Conservation (phyloP, 2,329 filamentous ascomycete genomes). For the Stagonosporopsis vannaccii region DNA sequence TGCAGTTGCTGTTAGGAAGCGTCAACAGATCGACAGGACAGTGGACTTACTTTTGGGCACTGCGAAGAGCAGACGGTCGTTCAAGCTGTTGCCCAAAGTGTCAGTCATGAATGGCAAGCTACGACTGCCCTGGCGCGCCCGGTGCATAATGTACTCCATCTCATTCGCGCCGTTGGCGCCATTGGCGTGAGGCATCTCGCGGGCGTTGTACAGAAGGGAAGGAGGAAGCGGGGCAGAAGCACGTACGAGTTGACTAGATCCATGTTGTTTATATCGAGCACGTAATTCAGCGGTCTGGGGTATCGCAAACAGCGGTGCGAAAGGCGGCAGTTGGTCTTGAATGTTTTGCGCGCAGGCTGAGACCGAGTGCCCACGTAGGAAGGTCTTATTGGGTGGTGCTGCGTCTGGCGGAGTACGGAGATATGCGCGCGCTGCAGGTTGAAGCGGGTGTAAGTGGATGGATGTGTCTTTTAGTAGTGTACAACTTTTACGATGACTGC, state of each 20-base stretch:
- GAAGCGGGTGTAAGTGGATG: slow-evolving; percentile 29
- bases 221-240: slow-evolving; percentile 15
- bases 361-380: slow-evolving; percentile 36
- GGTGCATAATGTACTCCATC: slow-evolving; percentile 26
- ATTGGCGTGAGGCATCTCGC: slow-evolving; percentile 32
- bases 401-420: slow-evolving; percentile 20
- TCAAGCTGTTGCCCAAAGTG: slow-evolving; percentile 68
- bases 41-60: slow-evolving; percentile 90
- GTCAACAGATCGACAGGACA: background rate
- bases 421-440: slow-evolving; percentile 26
- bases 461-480: slow-evolving; percentile 45
- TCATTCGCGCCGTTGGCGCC: slow-evolving; percentile 31
- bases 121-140: slow-evolving; percentile 42
- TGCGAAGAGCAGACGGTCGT: slow-evolving; percentile 92
- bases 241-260: slow-evolving; percentile 54
- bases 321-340: slow-evolving; percentile 26
- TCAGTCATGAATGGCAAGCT: slow-evolving; percentile 51
- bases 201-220: slow-evolving; percentile 8
- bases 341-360: slow-evolving; percentile 25
- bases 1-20: slow-evolving; percentile 49
- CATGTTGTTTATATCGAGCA: slow-evolving; percentile 43
- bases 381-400: slow-evolving; percentile 32
- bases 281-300: slow-evolving; percentile 33
- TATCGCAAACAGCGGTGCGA: slow-evolving; percentile 26
- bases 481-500: slow-evolving; percentile 29